Evolutionary conservation across 2,329 filamentous ascomycete genomes (phyloP).

Genomic region (Cercospora beticola): DNA sequence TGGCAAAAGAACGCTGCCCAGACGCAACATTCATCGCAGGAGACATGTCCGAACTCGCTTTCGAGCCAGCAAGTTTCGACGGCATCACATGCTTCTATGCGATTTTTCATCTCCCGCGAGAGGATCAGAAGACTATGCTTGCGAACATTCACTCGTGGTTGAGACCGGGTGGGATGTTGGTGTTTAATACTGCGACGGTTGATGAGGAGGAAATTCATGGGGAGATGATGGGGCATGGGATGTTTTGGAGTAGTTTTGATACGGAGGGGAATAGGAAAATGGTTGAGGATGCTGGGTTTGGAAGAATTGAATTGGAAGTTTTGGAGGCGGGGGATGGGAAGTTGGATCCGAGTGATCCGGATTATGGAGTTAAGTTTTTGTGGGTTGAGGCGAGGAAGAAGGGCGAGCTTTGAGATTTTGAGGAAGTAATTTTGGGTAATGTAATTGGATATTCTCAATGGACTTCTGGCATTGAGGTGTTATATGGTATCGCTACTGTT

Average conservation of each 20-base stretch:
- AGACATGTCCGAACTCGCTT: constrained; percentile 29
- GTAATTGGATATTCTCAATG: neutral
- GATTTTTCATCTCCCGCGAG: constrained; percentile 32
- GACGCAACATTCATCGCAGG: constrained; percentile 17
- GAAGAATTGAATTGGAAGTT: constrained; percentile 22
- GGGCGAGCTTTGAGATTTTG: neutral
- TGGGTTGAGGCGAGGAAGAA: constrained; percentile 29
- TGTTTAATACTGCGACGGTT: constrained; percentile 27
- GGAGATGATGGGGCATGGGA: constrained; percentile 31
- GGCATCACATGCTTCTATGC: constrained; percentile 29
- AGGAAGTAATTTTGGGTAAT: neutral
- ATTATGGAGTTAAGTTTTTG: constrained; percentile 31
- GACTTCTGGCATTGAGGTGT: constrained; percentile 1
- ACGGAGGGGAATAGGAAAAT: constrained; percentile 40
- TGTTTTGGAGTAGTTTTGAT: constrained; percentile 35
- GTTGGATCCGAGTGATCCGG: constrained; percentile 24
- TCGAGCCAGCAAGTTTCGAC: constrained; percentile 21
- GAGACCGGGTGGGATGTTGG: constrained; percentile 25
- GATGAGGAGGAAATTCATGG: constrained; percentile 32
- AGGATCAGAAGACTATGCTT: constrained; percentile 28
- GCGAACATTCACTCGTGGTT: constrained; percentile 25
- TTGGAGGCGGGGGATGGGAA: constrained; percentile 26
- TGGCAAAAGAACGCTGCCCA: constrained; percentile 27
- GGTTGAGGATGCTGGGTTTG: constrained; percentile 41
- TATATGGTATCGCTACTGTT: neutral